Evolutionary conservation across 768 basidiomycete genomes (phyloP), one percentile per base, ranked within the genome.

Genomic region (Naganishia vishniacii): DNA sequence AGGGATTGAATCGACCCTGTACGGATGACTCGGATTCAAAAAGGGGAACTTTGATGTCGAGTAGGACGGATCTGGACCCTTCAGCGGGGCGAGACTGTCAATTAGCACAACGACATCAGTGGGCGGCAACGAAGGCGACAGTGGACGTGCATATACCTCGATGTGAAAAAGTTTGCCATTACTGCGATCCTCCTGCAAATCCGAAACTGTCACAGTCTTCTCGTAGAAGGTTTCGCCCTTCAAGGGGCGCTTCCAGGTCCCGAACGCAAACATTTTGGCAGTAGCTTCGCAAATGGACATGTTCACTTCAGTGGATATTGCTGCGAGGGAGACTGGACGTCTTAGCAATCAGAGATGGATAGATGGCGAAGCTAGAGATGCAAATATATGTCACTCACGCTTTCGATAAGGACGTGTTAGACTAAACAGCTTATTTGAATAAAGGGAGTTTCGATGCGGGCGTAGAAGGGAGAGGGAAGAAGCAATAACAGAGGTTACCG

Each of bases 231-330:
- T 75, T 42, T 84, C 82, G 25, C 83, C 77, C 1, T 81, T 80
- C 62, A 87, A 81, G 5, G 83, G 80, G 1, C 84, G 84, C 4
- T 78, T 73, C 85, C 86, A 88, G 25, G 81, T 82, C 29, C 85
- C 86, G 69, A 80, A 87, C 0, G 53, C 53, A 26, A 40, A 20
- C 8, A 41, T 56, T 8, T 8, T n/a, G n/a, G n/a, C 37, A 40
- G 37, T 40, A 8, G 16, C 16, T 8, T 16, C 37, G 37, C 8
- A 40, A 40, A 40, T 40, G 37, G 9, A 8, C 16, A 16, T 40
- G 16, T 8, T 8, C 9, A 8, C 16, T 40, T 16, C 16, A 40
- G 37, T 16, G 37, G 37, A 16, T 8, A 40, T n/a, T n/a, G n/a
- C n/a, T n/a, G n/a, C n/a, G n/a, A n/a, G n/a, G n/a, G n/a, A n/a